Base-by-base conservation (phyloP, 345 rosid species). In the Pseudoturritis turrita region DNA sequence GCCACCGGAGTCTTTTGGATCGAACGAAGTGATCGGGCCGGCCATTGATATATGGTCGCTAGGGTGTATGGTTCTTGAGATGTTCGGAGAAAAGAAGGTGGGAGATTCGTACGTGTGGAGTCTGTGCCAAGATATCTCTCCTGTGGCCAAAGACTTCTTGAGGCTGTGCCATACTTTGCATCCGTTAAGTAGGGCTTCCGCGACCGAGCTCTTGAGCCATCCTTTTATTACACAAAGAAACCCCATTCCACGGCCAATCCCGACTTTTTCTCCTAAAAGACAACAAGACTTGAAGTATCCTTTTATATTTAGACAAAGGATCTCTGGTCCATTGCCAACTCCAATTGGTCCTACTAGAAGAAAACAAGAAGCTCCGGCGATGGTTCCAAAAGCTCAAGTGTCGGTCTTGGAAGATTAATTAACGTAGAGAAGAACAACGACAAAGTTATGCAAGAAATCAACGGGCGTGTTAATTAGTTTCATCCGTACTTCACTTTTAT, bases 11-110 rank as follows among this genome's bases (percentile, higher is more conserved):
- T 11, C 53, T 43, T 23, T 15, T n/a, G 21, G 2, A 23, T 13
- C 45, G 0, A 5, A 59, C 5, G 3, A n/a, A 59, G 1, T 3
- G n/a, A 44, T 47, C 3, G 35, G 3, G 4, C 19, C 35, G 10
- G 19, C 46, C 6, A 19, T 33, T 29, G 70, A 62, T 53, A 52
- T 72, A 29, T 72, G 53, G 53, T 63, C 76, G 7, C 19, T 72
- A 41, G 76, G 76, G 11, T 52, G 70, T 43, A 35, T 72, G 23
- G 70, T 72, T 23, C 31, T 1, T 62, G 62, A 72, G 62, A 72
- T 72, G 76, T 52, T 72, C 41, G 76, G 62, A 19, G 39, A 29
- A 36, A 23, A 25, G 55, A 1, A 17, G 3, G 0, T 5, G 5
- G 31, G 35, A 12, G 59, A 18, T 0, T 18, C 6, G 14, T 71